Conservation (phyloP, 2,329 filamentous ascomycete genomes). For the Alternaria sp. region DNA sequence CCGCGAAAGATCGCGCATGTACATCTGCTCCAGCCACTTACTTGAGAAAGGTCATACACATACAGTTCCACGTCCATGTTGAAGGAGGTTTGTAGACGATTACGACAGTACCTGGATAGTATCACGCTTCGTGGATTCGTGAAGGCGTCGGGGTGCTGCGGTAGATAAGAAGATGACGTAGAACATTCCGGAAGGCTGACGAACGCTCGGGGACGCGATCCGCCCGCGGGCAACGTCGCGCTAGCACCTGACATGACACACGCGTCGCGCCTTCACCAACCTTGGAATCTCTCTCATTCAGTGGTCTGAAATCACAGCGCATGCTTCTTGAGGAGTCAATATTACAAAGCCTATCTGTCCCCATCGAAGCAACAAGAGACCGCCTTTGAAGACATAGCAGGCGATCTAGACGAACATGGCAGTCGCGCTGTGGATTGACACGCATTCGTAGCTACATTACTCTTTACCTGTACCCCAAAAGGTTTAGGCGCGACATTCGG, state of each 20-base stretch:
- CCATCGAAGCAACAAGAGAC: no score
- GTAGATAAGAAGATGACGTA: slow-evolving; percentile 16
- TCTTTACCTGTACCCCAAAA: no score
- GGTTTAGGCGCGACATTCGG: no score
- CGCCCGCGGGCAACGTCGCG: slow-evolving; percentile 11
- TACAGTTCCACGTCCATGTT: slow-evolving; percentile 59
- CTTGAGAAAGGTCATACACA: slow-evolving; percentile 59
- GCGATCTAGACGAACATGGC: no score
- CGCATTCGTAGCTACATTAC: no score
- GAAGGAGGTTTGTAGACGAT: not conserved
- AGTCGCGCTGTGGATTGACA: no score
- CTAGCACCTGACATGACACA: slow-evolving; percentile 26
- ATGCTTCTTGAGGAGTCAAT: no score
- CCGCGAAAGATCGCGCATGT: not conserved
- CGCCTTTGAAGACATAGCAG: no score
- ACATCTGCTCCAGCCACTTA: slow-evolving; percentile 14
- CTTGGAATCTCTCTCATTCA: no score
- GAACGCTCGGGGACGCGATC: slow-evolving; percentile 2
- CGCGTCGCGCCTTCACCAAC: no score
- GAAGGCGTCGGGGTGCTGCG: not conserved
- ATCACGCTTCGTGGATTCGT: not conserved
- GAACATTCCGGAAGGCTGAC: slow-evolving; percentile 21
- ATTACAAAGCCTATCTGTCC: no score
- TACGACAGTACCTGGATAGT: not conserved
- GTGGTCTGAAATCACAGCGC: no score